Evolutionary conservation across 2,329 filamentous ascomycete genomes (phyloP), one percentile per base, ranked within the genome.

Genomic region (Ophiostoma perfectum): DNA sequence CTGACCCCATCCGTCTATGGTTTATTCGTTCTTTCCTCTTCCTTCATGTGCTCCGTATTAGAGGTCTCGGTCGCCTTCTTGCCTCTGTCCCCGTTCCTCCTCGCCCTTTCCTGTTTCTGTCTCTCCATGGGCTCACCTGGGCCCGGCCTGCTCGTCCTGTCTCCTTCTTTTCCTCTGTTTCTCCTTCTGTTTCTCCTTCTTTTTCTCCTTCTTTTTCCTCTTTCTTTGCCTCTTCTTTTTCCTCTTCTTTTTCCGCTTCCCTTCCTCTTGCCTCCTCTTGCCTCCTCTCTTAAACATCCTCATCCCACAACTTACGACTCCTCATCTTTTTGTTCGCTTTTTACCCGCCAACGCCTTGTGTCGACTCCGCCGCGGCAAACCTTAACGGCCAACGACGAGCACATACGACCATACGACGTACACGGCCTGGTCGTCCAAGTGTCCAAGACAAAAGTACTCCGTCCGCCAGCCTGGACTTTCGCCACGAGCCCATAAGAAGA

Each of bases 31-130:
- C 38, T 18, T 63, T 63, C 39, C 52, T 36, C 52, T 58, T 36
- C 18, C 38, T 49, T 58, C 52, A 58, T 58, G 27, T 58, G n/a
- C 52, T 58, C 52, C 52, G 52, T 58, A 38, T 14, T 58, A 9
- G 52, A 58, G 52, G 60, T 63, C 60, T 63, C 60, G 39, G 60
- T 63, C 38, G 16, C 55, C 27, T 39, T 60, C 55, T 62, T 16
- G 55, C 39, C 60, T n/a, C 49, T 63, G 58, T 41, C 60, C 60
- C 58, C 58, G 58, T 63, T 63, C 38, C 60, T 52, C 49, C 45
- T 49, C 45, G 12, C 45, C 16, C 42, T 44, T 38, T 38, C 27
- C 18, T 58, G 11, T 27, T 38, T 38, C 52, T 58, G 27, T 27
- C 27, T 27, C 27, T 27, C 27, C 27, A 27, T 27, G 27, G 27